These are phyloP conservation scores for Moesziomyces antarcticus DNA, from an alignment of 1,284 basidiomycete species.

Conservation along the genomic window DNA sequence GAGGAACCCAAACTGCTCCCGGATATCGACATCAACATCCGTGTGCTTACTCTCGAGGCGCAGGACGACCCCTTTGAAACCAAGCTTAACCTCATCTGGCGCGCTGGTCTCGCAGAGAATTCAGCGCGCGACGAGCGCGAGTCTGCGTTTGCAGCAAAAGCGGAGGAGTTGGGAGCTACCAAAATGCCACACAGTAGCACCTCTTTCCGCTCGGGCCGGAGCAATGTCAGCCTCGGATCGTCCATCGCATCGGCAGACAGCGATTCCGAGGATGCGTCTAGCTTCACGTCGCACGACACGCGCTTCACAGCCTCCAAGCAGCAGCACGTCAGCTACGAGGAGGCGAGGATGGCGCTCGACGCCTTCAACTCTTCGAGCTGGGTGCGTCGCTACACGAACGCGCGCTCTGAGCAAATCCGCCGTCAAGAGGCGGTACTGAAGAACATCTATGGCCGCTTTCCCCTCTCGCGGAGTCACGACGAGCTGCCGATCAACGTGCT, in stretches of 20 bases:
- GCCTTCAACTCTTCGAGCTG: slow-evolving; percentile 83
- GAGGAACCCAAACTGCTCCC: slow-evolving; percentile 71
- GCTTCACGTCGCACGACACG: slow-evolving; percentile 16
- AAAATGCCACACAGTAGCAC: slow-evolving; percentile 68
- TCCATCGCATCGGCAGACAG: slow-evolving; percentile 2
- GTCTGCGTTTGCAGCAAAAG: slow-evolving; percentile 83
- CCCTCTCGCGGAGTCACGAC: slow-evolving; percentile 32
- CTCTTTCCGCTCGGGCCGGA: slow-evolving; percentile 27
- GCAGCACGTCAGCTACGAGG: slow-evolving; percentile 66
- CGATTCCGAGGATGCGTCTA: slow-evolving; percentile 8
- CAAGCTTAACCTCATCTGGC: slow-evolving; percentile 81
- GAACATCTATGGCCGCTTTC: slow-evolving; percentile 62
- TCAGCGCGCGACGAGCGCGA: slow-evolving; percentile 80
- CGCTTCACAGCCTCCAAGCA: slow-evolving; percentile 9
- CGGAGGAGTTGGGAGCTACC: slow-evolving; percentile 67
- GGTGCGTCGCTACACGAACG: slow-evolving; percentile 70
- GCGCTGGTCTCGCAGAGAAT: slow-evolving; percentile 80
- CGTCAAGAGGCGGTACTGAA: slow-evolving; percentile 69
- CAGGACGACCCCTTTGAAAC: slow-evolving; percentile 89
- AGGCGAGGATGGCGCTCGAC: slow-evolving; percentile 80
- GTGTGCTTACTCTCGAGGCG: slow-evolving; percentile 78
- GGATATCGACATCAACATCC: slow-evolving; percentile 73
- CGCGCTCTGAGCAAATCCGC: slow-evolving; percentile 69
- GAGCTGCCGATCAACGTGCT: slow-evolving; percentile 71
- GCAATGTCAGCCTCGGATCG: slow-evolving; percentile 12